Evolutionary conservation across 2,329 filamentous ascomycete species (phyloP), one percentile per base, ranked within the genome.

Genomic region (Aspergillus sp.): DNA sequence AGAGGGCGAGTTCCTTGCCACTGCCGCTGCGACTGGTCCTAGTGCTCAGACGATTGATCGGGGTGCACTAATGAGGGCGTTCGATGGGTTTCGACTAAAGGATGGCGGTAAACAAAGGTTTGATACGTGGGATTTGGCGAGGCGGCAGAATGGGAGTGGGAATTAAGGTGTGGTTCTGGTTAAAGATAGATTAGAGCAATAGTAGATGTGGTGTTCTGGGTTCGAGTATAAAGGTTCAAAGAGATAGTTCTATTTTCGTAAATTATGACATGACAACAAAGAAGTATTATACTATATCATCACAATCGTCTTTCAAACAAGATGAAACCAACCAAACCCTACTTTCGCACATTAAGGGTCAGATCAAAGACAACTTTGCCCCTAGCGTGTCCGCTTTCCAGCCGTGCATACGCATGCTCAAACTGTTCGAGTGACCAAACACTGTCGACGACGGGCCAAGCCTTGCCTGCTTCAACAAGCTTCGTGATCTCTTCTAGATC

Each of bases 351-450:
- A 47, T 64, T 64, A 23, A 66, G 48, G 9, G 34, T 41, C 54
- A 74, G 61, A 59, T 74, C 73, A 28, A 80, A 60, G 1, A 81
- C 72, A 25, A 81, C 75, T 68, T 82, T 82, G 1, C 80, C 80
- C 52, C 69, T 77, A 1, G 77, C 71, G 66, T 79, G 76, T 1
- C 80, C 76, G 34, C 70, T 68, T 50, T 76, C 74, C 47, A 79
- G 53, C 34, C 74, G 75, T 47, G 74, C 69, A 65, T 81, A 80
- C 1, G 77, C 79, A 50, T 74, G 69, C 57, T 76, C 65, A 57
- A 71, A 81, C 28, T 79, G 68, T 52, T 80, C 76, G 41, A 82
- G 66, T 8, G 71, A 66, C 69, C 70, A 81, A 9, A 80, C 74
- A 64, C 76, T 79, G 64, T 82, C 79, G 31, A 81, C 70, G 25